Base-by-base conservation (phyloP, 2,329 filamentous ascomycete species). In the Ustilaginoidea virens region DNA sequence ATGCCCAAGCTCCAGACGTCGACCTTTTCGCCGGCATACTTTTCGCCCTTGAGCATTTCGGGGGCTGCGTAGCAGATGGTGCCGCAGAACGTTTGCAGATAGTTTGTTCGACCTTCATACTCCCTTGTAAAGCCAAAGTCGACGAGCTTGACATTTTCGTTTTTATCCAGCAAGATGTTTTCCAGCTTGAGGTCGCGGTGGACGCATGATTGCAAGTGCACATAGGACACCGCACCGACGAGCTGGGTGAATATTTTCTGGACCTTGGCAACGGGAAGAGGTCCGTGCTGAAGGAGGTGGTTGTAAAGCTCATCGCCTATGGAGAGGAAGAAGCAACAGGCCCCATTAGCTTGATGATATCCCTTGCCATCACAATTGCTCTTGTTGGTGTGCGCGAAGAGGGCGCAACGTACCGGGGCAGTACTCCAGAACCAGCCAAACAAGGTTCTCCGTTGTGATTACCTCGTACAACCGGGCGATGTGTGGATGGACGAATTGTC, bases 61-160 rank as follows among this genome's bases (percentile, higher is more conserved):
- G 90, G 90, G 3, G 90, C 90, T 31, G 85, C 93, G 55, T 98
- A 98, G 58, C 87, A 96, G 37, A 98, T 78, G 0, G 90, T 98
- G 5, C 90, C 90, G 51, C 90, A 98, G 55, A 93, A 98, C 1
- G 90, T 98, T 53, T 96, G 87, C 31, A 98, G 59, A 46, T 96
- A 87, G 51, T 86, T 96, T 17, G 82, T 72, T 44, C 92, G 85
- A 35, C 87, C 87, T 53, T 94, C 85, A 52, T 98, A 98, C 56
- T 98, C 90, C 39, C 90, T 69, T 8, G 90, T 98, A 49, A 98
- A 98, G 12, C 90, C 90, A 58, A 98, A 98, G 51, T 98, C 90
- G 41, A 92, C 87, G 35, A 98, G 60, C 57, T 98, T 98, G 41
- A 98, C 90, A 46, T 96, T 93, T 48, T 92, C 87, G 48, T 94